phyloP scores from a whole-genome alignment of 2,329 filamentous ascomycete genomes.

The Didymella pinodella region DNA sequence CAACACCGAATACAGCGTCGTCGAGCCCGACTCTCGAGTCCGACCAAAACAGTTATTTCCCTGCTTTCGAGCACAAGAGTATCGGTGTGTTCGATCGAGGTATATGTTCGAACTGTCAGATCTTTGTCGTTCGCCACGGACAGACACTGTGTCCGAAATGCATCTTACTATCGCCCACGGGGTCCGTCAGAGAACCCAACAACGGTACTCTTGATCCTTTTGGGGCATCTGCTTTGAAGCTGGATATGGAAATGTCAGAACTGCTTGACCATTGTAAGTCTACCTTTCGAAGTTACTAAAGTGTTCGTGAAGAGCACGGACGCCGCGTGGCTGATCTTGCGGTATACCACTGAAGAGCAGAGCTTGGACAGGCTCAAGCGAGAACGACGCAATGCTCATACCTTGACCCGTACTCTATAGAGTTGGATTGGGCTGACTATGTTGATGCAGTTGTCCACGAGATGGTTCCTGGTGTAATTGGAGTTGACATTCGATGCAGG shows the following conservation, averaged over 20 bases:
- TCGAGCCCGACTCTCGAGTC: conserved; percentile 40
- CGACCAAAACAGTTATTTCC: conserved; percentile 31
- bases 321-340: background rate
- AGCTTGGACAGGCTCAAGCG: background rate
- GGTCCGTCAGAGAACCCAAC: conserved; percentile 34
- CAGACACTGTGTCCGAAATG: conserved; percentile 43
- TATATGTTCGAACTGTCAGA: conserved; percentile 43
- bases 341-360: background rate
- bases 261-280: conserved; percentile 50
- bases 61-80: conserved; percentile 25
- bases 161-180: conserved; percentile 29
- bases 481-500: conserved; percentile 47
- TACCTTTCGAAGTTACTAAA: background rate
- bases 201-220: conserved; percentile 47
- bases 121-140: conserved; percentile 41
- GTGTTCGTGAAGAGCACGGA: background rate
- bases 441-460: conserved; percentile 39
- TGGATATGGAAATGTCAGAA: conserved; percentile 39
- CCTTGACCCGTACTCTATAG: background rate
- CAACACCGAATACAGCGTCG: conserved; percentile 42
- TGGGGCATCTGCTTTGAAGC: conserved; percentile 38
- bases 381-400: background rate
- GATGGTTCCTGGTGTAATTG: conserved; percentile 49
- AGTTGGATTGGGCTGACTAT: conserved; percentile 28
- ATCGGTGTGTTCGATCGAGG: conserved; percentile 30